These are phyloP conservation scores for Cydonia oblonga DNA, from an alignment of 331 rosid genomes.

Conservation along the genomic window DNA sequence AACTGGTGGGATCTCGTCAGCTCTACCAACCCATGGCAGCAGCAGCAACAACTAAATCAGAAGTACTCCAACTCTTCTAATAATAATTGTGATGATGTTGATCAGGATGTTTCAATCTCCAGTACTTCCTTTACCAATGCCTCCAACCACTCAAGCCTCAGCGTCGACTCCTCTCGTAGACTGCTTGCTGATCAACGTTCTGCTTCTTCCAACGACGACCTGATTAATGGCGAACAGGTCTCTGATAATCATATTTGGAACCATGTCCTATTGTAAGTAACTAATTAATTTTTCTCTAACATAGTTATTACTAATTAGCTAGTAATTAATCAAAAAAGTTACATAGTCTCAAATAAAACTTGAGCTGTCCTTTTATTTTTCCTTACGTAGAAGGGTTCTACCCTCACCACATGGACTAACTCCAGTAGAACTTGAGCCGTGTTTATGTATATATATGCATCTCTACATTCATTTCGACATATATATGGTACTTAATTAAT, in stretches of 20 bases:
- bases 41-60: slow-evolving; percentile 22
- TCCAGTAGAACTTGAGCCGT: not conserved
- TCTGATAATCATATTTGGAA: slow-evolving; percentile 71
- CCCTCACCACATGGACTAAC: not conserved
- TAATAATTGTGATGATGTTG: slow-evolving; percentile 31
- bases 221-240: slow-evolving; percentile 39
- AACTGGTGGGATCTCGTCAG: slow-evolving; percentile 62
- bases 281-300: not conserved
- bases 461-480: not conserved
- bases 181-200: slow-evolving; percentile 20
- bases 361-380: not conserved
- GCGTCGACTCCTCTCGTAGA: slow-evolving; percentile 53
- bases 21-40: slow-evolving; percentile 19
- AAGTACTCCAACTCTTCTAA: slow-evolving; percentile 50
- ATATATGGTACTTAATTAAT: not conserved
- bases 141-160: slow-evolving; percentile 70
- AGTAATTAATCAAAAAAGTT: not conserved
- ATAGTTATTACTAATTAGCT: not conserved
- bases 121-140: slow-evolving; percentile 60
- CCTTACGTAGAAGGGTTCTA: not conserved
- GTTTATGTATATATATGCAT: not conserved
- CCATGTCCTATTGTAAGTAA: slow-evolving; percentile 69
- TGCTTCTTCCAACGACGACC: slow-evolving; percentile 41
- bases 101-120: slow-evolving; percentile 50
- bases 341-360: not conserved